Evolutionary conservation across 129 eudicot species (phyloP).

Genomic region (Centaurea solstitialis): DNA sequence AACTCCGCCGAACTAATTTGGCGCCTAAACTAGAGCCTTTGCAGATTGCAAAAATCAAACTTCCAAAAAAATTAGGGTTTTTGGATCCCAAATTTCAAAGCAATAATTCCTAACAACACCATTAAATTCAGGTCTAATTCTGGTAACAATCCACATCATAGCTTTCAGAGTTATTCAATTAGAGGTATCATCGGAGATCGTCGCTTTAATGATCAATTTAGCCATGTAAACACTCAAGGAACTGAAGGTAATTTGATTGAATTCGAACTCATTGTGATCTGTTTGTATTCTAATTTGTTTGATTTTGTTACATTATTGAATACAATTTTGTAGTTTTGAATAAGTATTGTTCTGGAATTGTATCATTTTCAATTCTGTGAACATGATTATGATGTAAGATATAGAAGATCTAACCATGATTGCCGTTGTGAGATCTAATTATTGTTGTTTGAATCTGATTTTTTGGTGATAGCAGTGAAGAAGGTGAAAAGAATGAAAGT

Average conservation of each 20-base stretch:
- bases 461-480: slow-evolving; percentile 35
- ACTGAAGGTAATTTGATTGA: slow-evolving; percentile 29
- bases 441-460: slow-evolving; percentile 14
- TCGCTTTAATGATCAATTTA: slow-evolving; percentile 34
- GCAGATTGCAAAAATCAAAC: not conserved
- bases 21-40: slow-evolving; percentile 31
- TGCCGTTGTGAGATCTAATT: not conserved
- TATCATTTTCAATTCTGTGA: too few species aligned
- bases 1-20: too few species aligned
- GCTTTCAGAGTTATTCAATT: slow-evolving; percentile 25
- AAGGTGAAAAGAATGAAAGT: slow-evolving; percentile 43
- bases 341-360: not conserved
- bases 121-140: slow-evolving; percentile 28
- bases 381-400: slow-evolving; percentile 12
- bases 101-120: slow-evolving; percentile 26
- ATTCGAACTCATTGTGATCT: not conserved
- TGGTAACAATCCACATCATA: not conserved
- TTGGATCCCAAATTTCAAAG: slow-evolving; percentile 4
- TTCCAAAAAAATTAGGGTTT: slow-evolving; percentile 27
- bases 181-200: slow-evolving; percentile 42
- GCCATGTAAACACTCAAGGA: slow-evolving; percentile 17
- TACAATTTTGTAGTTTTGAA: not conserved
- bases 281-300: not conserved
- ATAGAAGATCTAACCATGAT: not conserved
- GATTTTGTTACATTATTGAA: not conserved